These are phyloP conservation scores for Podospora australis DNA, from an alignment of 495 filamentous ascomycete genomes.

Conservation along the genomic window DNA sequence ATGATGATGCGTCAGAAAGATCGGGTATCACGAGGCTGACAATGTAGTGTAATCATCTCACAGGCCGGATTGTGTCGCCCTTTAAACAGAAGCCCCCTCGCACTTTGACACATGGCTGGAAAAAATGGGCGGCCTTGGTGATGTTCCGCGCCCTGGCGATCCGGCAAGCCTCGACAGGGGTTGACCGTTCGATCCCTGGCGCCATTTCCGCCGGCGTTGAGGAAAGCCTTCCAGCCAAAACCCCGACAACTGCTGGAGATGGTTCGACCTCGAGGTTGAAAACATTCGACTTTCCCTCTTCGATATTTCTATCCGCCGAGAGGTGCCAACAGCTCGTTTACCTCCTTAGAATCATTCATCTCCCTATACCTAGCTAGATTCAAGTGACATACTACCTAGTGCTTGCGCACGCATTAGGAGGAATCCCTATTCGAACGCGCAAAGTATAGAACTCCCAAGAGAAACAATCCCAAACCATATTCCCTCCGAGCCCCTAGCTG, in stretches of 20 bases:
- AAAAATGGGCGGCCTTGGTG: slow-evolving; percentile 5
- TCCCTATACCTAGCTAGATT: no score
- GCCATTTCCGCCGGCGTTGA: slow-evolving; percentile 7
- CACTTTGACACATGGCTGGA: slow-evolving; percentile 17
- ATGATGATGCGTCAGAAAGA: no score
- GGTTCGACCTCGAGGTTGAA: slow-evolving; percentile 21
- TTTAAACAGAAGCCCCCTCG: background rate
- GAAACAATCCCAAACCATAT: slow-evolving; percentile 3
- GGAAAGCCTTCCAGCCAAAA: slow-evolving; percentile 3
- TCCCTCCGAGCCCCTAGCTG: background rate
- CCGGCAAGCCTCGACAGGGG: slow-evolving; percentile 18
- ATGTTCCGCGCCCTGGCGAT: slow-evolving; percentile 21
- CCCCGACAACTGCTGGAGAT: slow-evolving; percentile 4
- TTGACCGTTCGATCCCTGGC: slow-evolving; percentile 25
- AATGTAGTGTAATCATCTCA: background rate
- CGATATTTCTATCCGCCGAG: slow-evolving; percentile 5
- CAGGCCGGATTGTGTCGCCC: background rate
- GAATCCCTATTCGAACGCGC: no score
- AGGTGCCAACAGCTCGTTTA: no score
- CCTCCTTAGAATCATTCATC: no score
- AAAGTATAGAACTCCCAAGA: no score
- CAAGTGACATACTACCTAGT: no score
- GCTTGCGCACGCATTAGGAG: no score
- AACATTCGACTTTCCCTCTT: slow-evolving; percentile 24
- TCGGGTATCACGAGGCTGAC: no score